Evolutionary conservation across 2,329 filamentous ascomycete species (phyloP).

Genomic region (Bipolaris oryzae): DNA sequence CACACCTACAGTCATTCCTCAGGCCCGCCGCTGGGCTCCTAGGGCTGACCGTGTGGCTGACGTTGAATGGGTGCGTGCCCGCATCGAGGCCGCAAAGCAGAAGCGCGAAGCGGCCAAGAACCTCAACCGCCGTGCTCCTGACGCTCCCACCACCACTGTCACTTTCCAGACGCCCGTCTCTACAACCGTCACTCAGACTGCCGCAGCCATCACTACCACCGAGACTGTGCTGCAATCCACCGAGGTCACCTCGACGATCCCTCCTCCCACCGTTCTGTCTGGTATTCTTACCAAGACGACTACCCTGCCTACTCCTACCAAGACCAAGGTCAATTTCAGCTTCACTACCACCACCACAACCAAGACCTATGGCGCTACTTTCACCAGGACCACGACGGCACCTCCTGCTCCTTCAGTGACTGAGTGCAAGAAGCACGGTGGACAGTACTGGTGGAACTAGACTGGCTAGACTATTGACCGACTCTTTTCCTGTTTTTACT

Average conservation of each 20-base stretch:
- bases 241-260: slow-evolving; percentile 38
- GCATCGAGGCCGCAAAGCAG: slow-evolving; percentile 44
- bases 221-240: slow-evolving; percentile 34
- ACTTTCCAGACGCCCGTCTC: slow-evolving; percentile 39
- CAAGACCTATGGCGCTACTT: slow-evolving; percentile 44
- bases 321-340: slow-evolving; percentile 38
- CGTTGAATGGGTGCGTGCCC: slow-evolving; percentile 43
- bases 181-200: slow-evolving; percentile 40
- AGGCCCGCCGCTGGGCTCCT: slow-evolving; percentile 30
- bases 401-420: slow-evolving; percentile 45
- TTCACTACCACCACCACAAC: slow-evolving; percentile 41
- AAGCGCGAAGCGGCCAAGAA: slow-evolving; percentile 29
- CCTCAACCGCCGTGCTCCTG: slow-evolving; percentile 44
- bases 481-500: neutral
- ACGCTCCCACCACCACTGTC: slow-evolving; percentile 43
- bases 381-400: slow-evolving; percentile 42
- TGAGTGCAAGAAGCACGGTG: slow-evolving; percentile 43
- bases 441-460: slow-evolving; percentile 31
- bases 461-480: neutral
- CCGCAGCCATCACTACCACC: slow-evolving; percentile 35
- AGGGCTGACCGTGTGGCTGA: slow-evolving; percentile 39
- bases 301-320: slow-evolving; percentile 47
- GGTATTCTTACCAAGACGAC: slow-evolving; percentile 42
- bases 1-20: slow-evolving; percentile 34
- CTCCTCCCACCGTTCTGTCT: slow-evolving; percentile 45